Evolutionary conservation across 257 asterid genomes (phyloP).

Genomic region (Prunella vulgaris): DNA sequence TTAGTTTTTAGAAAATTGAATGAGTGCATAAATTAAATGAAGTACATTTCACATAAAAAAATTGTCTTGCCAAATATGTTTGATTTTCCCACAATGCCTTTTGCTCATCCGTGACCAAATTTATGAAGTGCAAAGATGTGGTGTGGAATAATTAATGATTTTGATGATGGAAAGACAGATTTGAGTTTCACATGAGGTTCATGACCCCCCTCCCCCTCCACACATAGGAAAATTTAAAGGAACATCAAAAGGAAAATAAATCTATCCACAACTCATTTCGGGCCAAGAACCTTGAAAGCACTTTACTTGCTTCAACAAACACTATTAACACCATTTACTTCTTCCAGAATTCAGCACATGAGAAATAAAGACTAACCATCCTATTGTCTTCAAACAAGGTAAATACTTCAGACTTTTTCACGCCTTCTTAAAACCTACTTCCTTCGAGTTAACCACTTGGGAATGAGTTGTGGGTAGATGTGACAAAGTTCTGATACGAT

Average conservation of each 20-base stretch:
- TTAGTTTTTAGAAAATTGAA: no score
- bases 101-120: background rate
- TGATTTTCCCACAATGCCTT: background rate
- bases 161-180: background rate
- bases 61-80: background rate
- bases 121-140: background rate
- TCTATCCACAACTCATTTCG: background rate
- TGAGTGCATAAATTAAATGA: no score
- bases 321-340: conserved; percentile 10
- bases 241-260: background rate
- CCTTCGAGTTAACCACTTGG: conserved; percentile 9
- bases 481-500: no score
- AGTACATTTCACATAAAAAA: background rate
- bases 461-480: no score
- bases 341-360: background rate
- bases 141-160: background rate
- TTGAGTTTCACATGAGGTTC: background rate
- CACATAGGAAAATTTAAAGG: background rate
- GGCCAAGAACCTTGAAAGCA: background rate
- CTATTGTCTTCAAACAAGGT: background rate
- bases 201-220: background rate
- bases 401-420: background rate
- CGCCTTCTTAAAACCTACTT: conserved; percentile 5
- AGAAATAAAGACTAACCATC: background rate
- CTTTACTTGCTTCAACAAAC: conserved; percentile 17